Evolutionary conservation across 495 filamentous ascomycete genomes (phyloP).

Genomic region (Penicilliopsis zonata): DNA sequence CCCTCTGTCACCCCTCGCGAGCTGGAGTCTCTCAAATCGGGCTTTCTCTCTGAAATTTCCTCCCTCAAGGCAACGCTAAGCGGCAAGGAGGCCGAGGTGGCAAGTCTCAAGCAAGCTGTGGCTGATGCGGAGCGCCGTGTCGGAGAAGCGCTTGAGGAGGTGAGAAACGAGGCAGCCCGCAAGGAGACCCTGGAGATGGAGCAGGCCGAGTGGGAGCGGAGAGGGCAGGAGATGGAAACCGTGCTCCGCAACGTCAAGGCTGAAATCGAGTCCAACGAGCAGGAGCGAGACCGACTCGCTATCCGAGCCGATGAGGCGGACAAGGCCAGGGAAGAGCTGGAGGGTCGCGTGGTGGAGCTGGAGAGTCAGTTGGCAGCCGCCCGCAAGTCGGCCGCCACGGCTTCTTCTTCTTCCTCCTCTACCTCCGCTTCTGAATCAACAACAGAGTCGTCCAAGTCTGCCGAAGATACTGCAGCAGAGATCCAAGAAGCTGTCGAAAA

Average conservation of each 20-base stretch:
- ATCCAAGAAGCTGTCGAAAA: constrained; percentile 86
- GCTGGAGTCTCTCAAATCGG: constrained; percentile 80
- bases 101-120: constrained; percentile 72
- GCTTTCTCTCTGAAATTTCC: constrained; percentile 79
- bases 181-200: constrained; percentile 65
- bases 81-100: constrained; percentile 83
- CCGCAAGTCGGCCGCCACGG: constrained; percentile 30
- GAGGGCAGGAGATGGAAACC: constrained; percentile 72
- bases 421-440: no score
- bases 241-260: constrained; percentile 68
- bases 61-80: constrained; percentile 78
- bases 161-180: constrained; percentile 57
- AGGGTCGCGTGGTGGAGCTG: constrained; percentile 44
- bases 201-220: constrained; percentile 69
- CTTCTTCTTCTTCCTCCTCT: constrained; percentile 5
- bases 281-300: constrained; percentile 61
- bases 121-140: constrained; percentile 84
- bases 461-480: constrained; percentile 32
- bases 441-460: constrained; percentile 10
- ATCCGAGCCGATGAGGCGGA: constrained; percentile 64
- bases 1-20: constrained; percentile 87
- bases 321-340: constrained; percentile 50
- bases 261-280: constrained; percentile 65
- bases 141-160: constrained; percentile 67
- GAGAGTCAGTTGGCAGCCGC: constrained; percentile 62